Conservation (phyloP, 2,329 filamentous ascomycete species). For the Nakataea oryzae region DNA sequence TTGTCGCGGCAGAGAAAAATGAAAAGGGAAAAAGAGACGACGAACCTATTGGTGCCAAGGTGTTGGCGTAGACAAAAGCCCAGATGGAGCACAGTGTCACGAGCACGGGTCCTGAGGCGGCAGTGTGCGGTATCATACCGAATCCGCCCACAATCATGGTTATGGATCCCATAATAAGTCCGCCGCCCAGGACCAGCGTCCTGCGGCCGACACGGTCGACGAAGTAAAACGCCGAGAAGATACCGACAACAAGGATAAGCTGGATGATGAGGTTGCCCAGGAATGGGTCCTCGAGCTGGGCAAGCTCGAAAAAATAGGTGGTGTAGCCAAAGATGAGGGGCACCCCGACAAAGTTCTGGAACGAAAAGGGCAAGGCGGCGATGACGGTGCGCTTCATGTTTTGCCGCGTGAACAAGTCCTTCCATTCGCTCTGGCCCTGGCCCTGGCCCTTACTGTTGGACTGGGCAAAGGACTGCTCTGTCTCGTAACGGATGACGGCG, state of each 20-base stretch:
- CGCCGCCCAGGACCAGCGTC: constrained; percentile 1
- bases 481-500: constrained; percentile 10
- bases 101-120: constrained; percentile 6
- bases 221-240: constrained; percentile 9
- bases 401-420: background rate
- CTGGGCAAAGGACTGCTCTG: constrained; percentile 2
- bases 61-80: constrained; percentile 8
- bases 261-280: constrained; percentile 10
- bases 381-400: constrained; percentile 12
- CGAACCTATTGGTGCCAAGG: constrained; percentile 6
- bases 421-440: constrained; percentile 6
- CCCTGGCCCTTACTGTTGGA: background rate
- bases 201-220: constrained; percentile 9
- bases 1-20: too few relatives aligned
- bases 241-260: constrained; percentile 7
- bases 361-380: constrained; percentile 11
- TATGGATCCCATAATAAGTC: background rate
- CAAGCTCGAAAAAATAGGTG: constrained; percentile 14
- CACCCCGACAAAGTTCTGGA: constrained; percentile 13
- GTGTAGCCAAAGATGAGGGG: constrained; percentile 13
- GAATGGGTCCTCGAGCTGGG: constrained; percentile 12
- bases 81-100: constrained; percentile 7
- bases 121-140: constrained; percentile 4
- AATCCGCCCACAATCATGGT: constrained; percentile 6
- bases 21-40: background rate